These are phyloP conservation scores for Conidiobolus incongruus DNA, from an alignment of 371 early-diverging fungal genomes.

Conservation along the genomic window DNA sequence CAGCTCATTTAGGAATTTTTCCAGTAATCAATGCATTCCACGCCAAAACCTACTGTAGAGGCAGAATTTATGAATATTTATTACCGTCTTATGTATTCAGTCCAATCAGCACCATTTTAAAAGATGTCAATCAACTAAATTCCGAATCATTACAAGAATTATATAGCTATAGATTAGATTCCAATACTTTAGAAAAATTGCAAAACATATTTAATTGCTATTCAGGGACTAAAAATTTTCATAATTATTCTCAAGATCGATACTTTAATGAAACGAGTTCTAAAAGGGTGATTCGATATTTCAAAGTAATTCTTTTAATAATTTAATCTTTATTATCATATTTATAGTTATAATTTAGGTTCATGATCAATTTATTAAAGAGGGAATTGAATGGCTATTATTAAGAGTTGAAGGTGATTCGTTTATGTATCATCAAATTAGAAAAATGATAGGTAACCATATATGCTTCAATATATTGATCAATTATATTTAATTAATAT, in stretches of 20 bases:
- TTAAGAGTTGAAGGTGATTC: conserved; percentile 91
- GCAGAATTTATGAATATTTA: conserved; percentile 93
- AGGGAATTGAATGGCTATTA: conserved; percentile 78
- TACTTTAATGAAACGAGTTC: conserved; percentile 45
- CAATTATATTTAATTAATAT: neutral
- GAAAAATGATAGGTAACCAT: conserved; percentile 97
- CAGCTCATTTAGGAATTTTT: no score
- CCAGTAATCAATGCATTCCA: conserved; percentile 67
- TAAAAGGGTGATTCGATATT: conserved; percentile 54
- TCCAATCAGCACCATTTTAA: conserved; percentile 9
- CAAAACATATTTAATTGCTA: conserved; percentile 45
- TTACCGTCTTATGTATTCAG: conserved; percentile 79
- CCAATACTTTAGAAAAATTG: conserved; percentile 27
- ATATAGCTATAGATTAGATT: conserved; percentile 20
- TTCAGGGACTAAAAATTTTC: conserved; percentile 84
- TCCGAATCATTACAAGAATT: no score
- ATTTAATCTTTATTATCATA: no score
- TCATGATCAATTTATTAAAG: conserved; percentile 47
- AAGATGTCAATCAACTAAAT: conserved; percentile 11
- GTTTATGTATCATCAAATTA: conserved; percentile 98
- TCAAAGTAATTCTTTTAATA: conserved; percentile 28
- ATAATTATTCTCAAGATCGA: conserved; percentile 86
- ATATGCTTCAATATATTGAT: no score
- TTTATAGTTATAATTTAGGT: no score
- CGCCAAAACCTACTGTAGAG: conserved; percentile 76